Base-by-base conservation (phyloP, 148 eudicot species). In the Rhododendron ferrugineum region DNA sequence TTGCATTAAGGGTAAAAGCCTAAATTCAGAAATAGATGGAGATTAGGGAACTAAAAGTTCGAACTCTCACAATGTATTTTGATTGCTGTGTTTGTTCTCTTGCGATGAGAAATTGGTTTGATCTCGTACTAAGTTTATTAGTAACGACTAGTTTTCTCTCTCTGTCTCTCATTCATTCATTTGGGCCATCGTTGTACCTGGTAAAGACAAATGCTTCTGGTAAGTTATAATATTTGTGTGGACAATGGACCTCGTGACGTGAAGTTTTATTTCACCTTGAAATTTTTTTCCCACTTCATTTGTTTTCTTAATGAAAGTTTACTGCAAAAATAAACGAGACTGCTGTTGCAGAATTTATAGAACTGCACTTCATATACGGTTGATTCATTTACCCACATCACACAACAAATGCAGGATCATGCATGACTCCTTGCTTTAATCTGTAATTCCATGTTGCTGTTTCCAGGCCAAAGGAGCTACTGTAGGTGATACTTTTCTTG, bases 381-480 rank as follows among this genome's bases (percentile, higher is more conserved):
- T 66, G 15, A 66, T 66, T 66, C 32, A 66, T 66, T 66, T 26
- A 26, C 73, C 32, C 14, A 10, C 11, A 26, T 81, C 70, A 62
- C 23, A 28, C 18, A 40, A 42, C n/a, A 37, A 52, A 37, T 23
- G 54, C 68, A 32, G 54, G 54, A 28, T 84, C 54, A 22, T 60
- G 40, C 26, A 49, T 44, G 58, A 72, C 5, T 83, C 28, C 1
- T 18, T 62, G 2, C n/a, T 64, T 82, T 50, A 15, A 84, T 78
- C 26, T 68, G 26, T 84, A 23, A 26, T 82, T 37, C 44, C 11
- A 44, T 84, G 60, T 78, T 28, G 28, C 82, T 81, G 70, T 79
- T 85, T 89, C 72, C 93, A 97, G 99, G 99, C 88, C 85, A 97
- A 97, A 89, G 99, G 95, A 84, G 98, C 99, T 80, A 88, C 85